Evolutionary conservation across 2,329 filamentous ascomycete genomes (phyloP).

Genomic region (Phialophora verrucosa): DNA sequence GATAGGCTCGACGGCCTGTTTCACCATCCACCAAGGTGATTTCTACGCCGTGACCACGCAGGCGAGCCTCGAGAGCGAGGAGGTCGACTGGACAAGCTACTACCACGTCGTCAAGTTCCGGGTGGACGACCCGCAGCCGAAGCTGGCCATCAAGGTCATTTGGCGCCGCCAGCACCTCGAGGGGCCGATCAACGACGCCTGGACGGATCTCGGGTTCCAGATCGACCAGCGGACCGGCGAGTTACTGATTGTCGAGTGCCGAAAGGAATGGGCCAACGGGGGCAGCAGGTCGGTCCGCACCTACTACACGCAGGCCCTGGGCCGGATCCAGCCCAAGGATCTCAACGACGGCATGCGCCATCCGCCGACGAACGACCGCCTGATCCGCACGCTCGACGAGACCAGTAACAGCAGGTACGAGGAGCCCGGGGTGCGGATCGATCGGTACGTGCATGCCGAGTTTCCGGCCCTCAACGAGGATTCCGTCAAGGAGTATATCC

Average conservation of each 20-base stretch:
- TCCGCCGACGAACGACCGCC: slow-evolving; percentile 25
- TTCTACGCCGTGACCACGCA: slow-evolving; percentile 75
- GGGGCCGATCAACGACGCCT: slow-evolving; percentile 68
- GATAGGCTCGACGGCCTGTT: slow-evolving; percentile 71
- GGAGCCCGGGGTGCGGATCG: slow-evolving; percentile 46
- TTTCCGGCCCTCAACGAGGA: slow-evolving; percentile 41
- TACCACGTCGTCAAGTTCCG: slow-evolving; percentile 71
- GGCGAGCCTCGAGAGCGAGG: slow-evolving; percentile 65
- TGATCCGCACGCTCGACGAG: slow-evolving; percentile 34
- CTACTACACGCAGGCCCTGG: slow-evolving; percentile 63
- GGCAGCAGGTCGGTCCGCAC: slow-evolving; percentile 66
- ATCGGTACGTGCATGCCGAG: slow-evolving; percentile 49
- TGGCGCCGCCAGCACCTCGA: slow-evolving; percentile 35
- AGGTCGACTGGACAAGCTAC: slow-evolving; percentile 70
- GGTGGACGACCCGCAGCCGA: slow-evolving; percentile 52
- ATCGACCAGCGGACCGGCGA: slow-evolving; percentile 64
- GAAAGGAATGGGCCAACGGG: slow-evolving; percentile 69
- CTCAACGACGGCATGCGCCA: slow-evolving; percentile 22
- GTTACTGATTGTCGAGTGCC: slow-evolving; percentile 68
- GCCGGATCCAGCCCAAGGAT: slow-evolving; percentile 41
- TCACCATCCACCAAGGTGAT: slow-evolving; percentile 69
- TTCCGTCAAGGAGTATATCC: slow-evolving; percentile 49
- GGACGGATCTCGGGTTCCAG: slow-evolving; percentile 69
- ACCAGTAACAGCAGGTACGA: slow-evolving; percentile 42
- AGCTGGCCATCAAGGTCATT: slow-evolving; percentile 30